Base-by-base conservation (phyloP, 768 basidiomycete genomes). In the Hirschioporus abietinus region DNA sequence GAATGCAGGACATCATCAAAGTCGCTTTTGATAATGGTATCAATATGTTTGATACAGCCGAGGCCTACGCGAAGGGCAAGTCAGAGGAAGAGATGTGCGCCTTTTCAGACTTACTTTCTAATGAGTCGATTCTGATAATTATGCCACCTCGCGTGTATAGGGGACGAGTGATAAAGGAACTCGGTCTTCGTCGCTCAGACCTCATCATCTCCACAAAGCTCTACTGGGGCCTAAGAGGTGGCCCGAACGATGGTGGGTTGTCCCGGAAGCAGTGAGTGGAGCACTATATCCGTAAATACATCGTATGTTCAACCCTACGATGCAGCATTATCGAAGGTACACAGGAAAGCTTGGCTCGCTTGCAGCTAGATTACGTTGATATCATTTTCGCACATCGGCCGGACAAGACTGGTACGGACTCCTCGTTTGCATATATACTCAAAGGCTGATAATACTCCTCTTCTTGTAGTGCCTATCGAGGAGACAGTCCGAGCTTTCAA, bases 151-250 rank as follows among this genome's bases (percentile, higher is more conserved):
- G 68, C 12, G 34, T 35, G 17, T 7, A 36, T 63, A 80, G 79
- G 70, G 93, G 93, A 20, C 85, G 89, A 52, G 91, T 87, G 1
- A 84, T 93, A 74, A 87, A 86, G 74, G 91, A 92, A 74, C 83
- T 92, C 20, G 84, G 84, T 8, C 78, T 87, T 70, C 82, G 85
- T 36, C 83, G 91, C 34, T 78, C 81, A 15, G 91, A 93, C 72
- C 76, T 92, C 17, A 82, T 94, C 64, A 80, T 94, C 71, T 85
- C 88, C n/a, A 94, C 92, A 66, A 93, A 93, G 75, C 68, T 93
- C 57, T 93, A 86, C 81, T 93, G 89, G 83, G 92, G 92, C 7
- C 77, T 83, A 3, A 77, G 85, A 65, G 73, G 74, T 26, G 88
- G 86, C 59, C 87, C 83, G 0, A 89, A 90, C 70, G 83, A 80